These are phyloP conservation scores for Tribonema minus DNA, from an alignment of 108 stramenopile genomes.

Conservation along the genomic window DNA sequence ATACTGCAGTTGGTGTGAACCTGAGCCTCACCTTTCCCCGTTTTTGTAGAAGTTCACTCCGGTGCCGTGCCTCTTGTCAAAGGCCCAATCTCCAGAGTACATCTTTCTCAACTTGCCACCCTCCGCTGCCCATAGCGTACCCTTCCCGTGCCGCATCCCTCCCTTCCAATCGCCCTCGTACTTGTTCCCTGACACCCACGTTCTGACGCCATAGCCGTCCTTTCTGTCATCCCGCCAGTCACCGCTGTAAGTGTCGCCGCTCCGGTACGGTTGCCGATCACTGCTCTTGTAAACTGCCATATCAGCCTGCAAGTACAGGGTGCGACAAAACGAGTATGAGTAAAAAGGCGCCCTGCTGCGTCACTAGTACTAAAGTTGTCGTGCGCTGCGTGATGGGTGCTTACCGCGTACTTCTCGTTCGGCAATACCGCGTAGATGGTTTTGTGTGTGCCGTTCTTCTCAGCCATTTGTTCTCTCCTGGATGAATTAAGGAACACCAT, in stretches of 20 bases:
- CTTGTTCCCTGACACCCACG: constrained; percentile 36
- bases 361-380: not conserved
- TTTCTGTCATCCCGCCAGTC: constrained; percentile 30
- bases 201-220: constrained; percentile 31
- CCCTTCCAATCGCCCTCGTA: constrained; percentile 42
- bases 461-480: constrained; percentile 23
- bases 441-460: constrained; percentile 42
- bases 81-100: constrained; percentile 63
- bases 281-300: constrained; percentile 34
- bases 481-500: not conserved
- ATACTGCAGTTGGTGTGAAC: too few species aligned
- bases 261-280: constrained; percentile 22
- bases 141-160: constrained; percentile 29
- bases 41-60: constrained; percentile 48
- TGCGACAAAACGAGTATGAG: not conserved
- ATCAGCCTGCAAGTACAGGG: constrained; percentile 11
- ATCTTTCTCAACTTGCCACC: constrained; percentile 41
- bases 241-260: constrained; percentile 19
- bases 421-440: constrained; percentile 29
- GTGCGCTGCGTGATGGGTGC: not conserved
- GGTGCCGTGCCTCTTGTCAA: constrained; percentile 48
- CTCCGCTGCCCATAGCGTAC: constrained; percentile 44
- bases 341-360: not conserved
- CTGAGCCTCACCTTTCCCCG: constrained; percentile 45
- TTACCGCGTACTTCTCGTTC: constrained; percentile 36